Conservation (phyloP, 192 early-diverging fungal species). For the Helicostylum pulchrum region DNA sequence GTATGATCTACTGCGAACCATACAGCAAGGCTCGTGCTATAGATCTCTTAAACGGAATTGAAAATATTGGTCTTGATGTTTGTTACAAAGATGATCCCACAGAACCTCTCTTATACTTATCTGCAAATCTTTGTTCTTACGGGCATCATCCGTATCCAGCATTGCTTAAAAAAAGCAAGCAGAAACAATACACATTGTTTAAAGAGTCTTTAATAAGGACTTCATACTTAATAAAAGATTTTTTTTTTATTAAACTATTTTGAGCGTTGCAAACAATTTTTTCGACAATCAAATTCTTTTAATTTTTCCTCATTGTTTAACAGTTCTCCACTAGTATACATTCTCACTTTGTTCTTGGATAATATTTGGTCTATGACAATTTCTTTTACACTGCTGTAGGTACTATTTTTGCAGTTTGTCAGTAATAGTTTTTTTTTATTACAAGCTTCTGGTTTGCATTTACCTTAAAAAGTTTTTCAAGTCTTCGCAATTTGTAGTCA, state of each 20-base stretch:
- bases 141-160: slow-evolving; percentile 4
- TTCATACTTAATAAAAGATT: slow-evolving; percentile 5
- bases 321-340: slow-evolving; percentile 5
- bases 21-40: no score
- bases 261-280: slow-evolving; percentile 7
- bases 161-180: slow-evolving; percentile 6
- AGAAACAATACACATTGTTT: slow-evolving; percentile 4
- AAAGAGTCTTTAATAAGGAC: slow-evolving; percentile 10
- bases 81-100: no score
- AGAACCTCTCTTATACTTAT: no score
- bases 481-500: slow-evolving; percentile 11
- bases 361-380: slow-evolving; percentile 6
- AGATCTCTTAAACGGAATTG: no score
- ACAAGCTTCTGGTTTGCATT: slow-evolving; percentile 15
- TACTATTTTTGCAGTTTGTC: slow-evolving; percentile 15
- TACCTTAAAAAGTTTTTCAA: slow-evolving; percentile 16
- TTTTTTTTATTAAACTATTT: slow-evolving; percentile 11
- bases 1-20: no score
- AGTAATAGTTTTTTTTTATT: slow-evolving; percentile 12
- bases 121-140: slow-evolving; percentile 11
- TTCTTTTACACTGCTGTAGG: slow-evolving; percentile 9
- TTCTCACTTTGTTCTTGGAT: background rate
- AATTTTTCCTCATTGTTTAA: slow-evolving; percentile 10
- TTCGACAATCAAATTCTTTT: slow-evolving; percentile 14
- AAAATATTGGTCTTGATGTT: no score